Evolutionary conservation across 768 basidiomycete species (phyloP).

Genomic region (Rhodotorula diobovata): DNA sequence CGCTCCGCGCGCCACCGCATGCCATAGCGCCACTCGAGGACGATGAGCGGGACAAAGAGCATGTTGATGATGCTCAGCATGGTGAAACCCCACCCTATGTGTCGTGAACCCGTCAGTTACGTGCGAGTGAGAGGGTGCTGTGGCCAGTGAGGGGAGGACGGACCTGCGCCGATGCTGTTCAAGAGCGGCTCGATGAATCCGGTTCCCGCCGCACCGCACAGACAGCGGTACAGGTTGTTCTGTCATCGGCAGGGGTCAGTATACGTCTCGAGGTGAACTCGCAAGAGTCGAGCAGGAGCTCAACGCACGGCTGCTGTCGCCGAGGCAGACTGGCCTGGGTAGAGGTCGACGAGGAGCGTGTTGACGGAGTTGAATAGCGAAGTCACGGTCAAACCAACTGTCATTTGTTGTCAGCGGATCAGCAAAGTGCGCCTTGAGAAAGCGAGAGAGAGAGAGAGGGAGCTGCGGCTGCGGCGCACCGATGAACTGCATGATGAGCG

Average conservation of each 20-base stretch:
- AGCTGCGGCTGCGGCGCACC: slow-evolving; percentile 7
- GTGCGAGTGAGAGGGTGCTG: background rate
- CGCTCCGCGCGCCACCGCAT: slow-evolving; percentile 23
- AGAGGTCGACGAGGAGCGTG: slow-evolving; percentile 46
- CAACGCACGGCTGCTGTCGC: slow-evolving; percentile 16
- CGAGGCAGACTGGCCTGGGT: slow-evolving; percentile 41
- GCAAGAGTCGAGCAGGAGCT: slow-evolving; percentile 32
- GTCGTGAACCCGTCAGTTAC: background rate
- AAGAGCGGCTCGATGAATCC: slow-evolving; percentile 34
- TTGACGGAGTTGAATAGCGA: slow-evolving; percentile 31
- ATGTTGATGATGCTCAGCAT: slow-evolving; percentile 26
- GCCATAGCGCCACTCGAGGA: slow-evolving; percentile 28
- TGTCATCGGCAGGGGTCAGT: background rate
- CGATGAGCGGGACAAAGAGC: slow-evolving; percentile 24
- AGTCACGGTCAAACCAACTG: slow-evolving; percentile 36
- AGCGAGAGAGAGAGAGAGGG: too few species aligned
- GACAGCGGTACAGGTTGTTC: slow-evolving; percentile 41
- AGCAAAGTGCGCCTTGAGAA: background rate
- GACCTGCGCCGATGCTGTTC: slow-evolving; percentile 21
- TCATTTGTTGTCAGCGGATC: rapidly evolving
- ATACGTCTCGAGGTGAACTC: slow-evolving; percentile 37
- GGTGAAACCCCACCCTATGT: slow-evolving; percentile 30
- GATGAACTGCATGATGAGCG: slow-evolving; percentile 45
- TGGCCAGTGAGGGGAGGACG: background rate
- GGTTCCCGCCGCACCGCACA: slow-evolving; percentile 26